phyloP scores from a whole-genome alignment of 306 rosid genomes.

The Inga oerstediana region DNA sequence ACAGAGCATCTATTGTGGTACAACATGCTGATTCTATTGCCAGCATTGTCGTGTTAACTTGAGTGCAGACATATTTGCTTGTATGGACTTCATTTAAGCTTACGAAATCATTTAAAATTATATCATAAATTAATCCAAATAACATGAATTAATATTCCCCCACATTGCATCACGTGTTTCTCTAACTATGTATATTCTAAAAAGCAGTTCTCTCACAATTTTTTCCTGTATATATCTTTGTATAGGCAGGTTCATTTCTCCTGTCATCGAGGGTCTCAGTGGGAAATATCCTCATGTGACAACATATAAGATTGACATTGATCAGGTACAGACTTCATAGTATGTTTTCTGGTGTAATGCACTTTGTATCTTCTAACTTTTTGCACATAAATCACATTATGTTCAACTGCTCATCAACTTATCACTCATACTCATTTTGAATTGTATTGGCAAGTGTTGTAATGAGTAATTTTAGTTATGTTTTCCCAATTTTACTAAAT shows the following conservation, averaged over 20 bases:
- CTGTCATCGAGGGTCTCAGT: conserved; percentile 63
- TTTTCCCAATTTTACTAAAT: neutral
- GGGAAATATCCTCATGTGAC: conserved; percentile 71
- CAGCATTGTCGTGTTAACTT: neutral
- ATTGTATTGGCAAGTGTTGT: neutral
- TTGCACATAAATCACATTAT: neutral
- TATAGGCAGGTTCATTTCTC: conserved; percentile 78
- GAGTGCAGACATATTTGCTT: neutral
- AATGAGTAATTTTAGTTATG: neutral
- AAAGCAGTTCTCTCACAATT: conserved; percentile 6
- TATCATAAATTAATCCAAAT: neutral
- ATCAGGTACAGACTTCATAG: conserved; percentile 54
- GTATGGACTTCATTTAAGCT: neutral
- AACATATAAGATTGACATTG: conserved; percentile 83
- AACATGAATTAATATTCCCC: neutral
- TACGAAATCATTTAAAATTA: neutral
- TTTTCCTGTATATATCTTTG: conserved; percentile 31
- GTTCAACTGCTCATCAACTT: neutral
- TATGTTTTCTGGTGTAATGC: conserved; percentile 12
- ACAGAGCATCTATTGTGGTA: neutral
- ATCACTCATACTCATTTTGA: neutral
- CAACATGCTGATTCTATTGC: neutral
- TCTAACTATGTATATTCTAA: conserved; percentile 2
- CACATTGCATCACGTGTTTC: neutral
- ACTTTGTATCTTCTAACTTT: neutral